These are phyloP conservation scores for Eucalyptus sp. DNA, from an alignment of 345 rosid species.

Conservation along the genomic window DNA sequence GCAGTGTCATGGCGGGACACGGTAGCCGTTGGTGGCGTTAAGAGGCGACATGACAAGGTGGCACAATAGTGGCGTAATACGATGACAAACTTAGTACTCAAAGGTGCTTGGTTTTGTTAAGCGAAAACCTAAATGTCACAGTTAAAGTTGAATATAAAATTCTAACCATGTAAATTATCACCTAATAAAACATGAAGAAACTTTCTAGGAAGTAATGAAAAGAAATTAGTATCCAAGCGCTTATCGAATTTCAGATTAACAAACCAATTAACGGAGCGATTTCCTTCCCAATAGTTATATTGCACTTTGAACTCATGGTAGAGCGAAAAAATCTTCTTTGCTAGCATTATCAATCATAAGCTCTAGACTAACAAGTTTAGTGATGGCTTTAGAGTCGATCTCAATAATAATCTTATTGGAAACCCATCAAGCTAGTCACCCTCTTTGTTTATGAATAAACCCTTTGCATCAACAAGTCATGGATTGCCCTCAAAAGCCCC, in stretches of 20 bases:
- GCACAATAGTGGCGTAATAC: neutral
- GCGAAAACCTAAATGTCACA: neutral
- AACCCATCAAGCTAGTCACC: neutral
- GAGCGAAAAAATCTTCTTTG: rapidly evolving
- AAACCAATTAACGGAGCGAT: rapidly evolving
- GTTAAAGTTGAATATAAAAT: neutral
- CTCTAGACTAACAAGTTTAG: too few species aligned
- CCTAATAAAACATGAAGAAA: neutral
- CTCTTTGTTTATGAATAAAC: too few species aligned
- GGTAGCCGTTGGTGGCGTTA: too few species aligned
- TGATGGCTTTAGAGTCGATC: too few species aligned
- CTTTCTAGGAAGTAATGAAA: neutral
- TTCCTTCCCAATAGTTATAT: too few species aligned
- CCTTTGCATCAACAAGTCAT: neutral
- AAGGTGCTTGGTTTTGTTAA: neutral
- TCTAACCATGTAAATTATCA: neutral
- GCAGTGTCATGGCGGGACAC: too few species aligned
- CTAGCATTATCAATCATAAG: too few species aligned
- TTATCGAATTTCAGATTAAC: neutral
- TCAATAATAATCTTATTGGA: neutral
- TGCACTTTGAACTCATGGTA: too few species aligned
- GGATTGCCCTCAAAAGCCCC: neutral
- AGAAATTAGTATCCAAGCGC: neutral
- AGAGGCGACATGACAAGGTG: too few species aligned
- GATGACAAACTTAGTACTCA: neutral